Percentiles rank a stretch among this genome's conserved stretches.
These are phyloP conservation scores for Trichocladium antarcticum DNA, from an alignment of 495 filamentous ascomycete genomes.

Conservation along the genomic window DNA sequence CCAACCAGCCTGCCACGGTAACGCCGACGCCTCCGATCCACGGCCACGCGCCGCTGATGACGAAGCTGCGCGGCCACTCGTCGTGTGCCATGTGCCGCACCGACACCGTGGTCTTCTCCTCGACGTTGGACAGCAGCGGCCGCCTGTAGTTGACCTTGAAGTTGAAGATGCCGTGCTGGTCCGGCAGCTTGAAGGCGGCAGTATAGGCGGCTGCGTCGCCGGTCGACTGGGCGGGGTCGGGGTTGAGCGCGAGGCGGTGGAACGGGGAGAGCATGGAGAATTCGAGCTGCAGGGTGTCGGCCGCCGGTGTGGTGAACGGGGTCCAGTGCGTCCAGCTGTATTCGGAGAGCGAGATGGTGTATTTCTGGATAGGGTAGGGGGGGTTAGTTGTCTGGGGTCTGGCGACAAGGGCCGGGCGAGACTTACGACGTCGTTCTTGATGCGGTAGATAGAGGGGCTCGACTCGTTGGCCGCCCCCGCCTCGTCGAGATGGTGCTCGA, in stretches of 20 bases:
- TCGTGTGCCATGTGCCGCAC: constrained; percentile 94
- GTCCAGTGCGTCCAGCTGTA: constrained; percentile 57
- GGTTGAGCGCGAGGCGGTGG: constrained; percentile 71
- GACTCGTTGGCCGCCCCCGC: constrained; percentile 39
- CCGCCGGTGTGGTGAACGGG: constrained; percentile 57
- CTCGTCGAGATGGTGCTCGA: constrained; percentile 68
- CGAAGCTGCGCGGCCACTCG: constrained; percentile 85
- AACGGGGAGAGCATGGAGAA: constrained; percentile 98
- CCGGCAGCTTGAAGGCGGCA: constrained; percentile 67
- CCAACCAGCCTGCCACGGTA: constrained; percentile 74
- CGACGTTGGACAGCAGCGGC: constrained; percentile 76
- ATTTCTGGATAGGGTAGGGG: constrained; percentile 46
- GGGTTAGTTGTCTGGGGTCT: neutral
- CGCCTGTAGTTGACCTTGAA: constrained; percentile 94
- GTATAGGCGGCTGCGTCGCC: constrained; percentile 62
- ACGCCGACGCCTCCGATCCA: constrained; percentile 86
- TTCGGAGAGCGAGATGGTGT: constrained; percentile 79
- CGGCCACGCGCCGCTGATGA: constrained; percentile 83
- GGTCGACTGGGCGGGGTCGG: constrained; percentile 39
- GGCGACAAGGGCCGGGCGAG: neutral
- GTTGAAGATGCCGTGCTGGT: constrained; percentile 97
- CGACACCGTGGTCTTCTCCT: constrained; percentile 90
- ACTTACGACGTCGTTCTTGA: constrained; percentile 89
- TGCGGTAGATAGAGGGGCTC: constrained; percentile 84
- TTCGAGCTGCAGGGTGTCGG: constrained; percentile 78